A percentile compares a stretch with the other conserved stretches of the same genome.
These are phyloP conservation scores for Bombardia bombarda DNA, from an alignment of 495 filamentous ascomycete species.

Conservation along the genomic window DNA sequence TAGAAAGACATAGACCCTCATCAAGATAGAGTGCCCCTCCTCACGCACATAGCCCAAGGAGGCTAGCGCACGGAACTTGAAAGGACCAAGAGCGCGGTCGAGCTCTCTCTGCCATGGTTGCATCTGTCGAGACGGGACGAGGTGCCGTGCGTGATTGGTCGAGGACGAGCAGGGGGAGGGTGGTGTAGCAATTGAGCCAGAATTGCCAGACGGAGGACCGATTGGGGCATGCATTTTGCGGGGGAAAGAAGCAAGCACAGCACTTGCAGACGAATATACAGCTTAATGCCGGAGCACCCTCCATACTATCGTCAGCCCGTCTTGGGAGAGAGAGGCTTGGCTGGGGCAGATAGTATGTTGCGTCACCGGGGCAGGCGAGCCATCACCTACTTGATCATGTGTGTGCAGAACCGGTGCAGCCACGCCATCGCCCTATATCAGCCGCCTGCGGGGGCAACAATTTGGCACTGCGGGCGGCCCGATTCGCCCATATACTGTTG, in stretches of 20 bases:
- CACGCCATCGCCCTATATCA: too few species aligned
- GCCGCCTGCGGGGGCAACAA: too few species aligned
- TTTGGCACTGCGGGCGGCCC: too few species aligned
- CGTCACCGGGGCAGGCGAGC: too few species aligned
- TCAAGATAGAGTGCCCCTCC: conserved; percentile 8
- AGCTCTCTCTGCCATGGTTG: background rate
- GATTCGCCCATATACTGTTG: too few species aligned
- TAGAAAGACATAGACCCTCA: background rate
- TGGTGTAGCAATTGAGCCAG: conserved; percentile 17
- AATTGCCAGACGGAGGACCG: conserved; percentile 7
- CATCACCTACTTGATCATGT: too few species aligned
- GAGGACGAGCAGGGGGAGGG: conserved; percentile 1
- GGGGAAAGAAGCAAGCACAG: conserved; percentile 1
- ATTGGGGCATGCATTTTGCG: conserved; percentile 11
- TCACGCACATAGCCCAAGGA: conserved; percentile 2
- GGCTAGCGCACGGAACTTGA: conserved; percentile 7
- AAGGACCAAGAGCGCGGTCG: background rate
- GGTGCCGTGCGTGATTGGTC: conserved; percentile 7
- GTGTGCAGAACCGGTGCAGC: too few species aligned
- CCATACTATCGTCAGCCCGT: background rate
- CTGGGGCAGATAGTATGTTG: too few species aligned
- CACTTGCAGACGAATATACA: conserved; percentile 14
- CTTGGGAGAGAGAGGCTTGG: too few species aligned
- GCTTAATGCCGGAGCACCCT: conserved; percentile 12
- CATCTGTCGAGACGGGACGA: conserved; percentile 8